Base-by-base conservation (phyloP, 2,329 filamentous ascomycete genomes). In the Mycogone perniciosa region DNA sequence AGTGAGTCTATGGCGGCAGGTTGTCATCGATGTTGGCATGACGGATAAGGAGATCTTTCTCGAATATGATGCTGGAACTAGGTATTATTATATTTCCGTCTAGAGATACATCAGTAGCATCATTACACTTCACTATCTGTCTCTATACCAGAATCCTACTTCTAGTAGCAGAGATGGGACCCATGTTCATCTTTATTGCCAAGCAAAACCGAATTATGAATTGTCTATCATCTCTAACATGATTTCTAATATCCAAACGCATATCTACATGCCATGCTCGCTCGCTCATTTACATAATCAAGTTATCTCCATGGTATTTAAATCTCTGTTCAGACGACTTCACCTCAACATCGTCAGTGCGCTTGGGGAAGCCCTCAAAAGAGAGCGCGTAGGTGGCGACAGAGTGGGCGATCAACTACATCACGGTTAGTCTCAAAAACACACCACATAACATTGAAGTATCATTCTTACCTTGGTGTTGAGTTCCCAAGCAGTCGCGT, bases 301-400 rank as follows among this genome's bases (percentile, higher is more conserved):
- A 63, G 62, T 73, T 72, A 53, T 64, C 67, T 3, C 76, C 76
- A 46, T 76, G 77, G 57, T 79, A 80, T 66, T 75, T 76, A 50
- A 63, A 59, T 7, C 62, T 62, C 53, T 64, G 52, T n/a, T 64
- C 60, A 46, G 73, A 71, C 1, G 55, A 48, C n/a, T 57, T 55
- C 2, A 60, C 55, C 45, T 56, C 55, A 1, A 66, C 57, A 7
- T 66, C 60, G 1, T 63, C 57, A 1, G 65, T 66, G 29, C 82
- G 72, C 66, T 81, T 64, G 0, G 84, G 84, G 67, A 88, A 85
- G 7, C 76, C 80, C 4, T 85, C 72, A 56, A 88, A 82, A 0
- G 82, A 85, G 4, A 70, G 63, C 8, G 84, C 85, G 59, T 81
- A 89, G 0, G 81, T 84, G 1, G 84, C 86, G n/a, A 88, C 80